Evolutionary conservation across 352 stramenopile species (phyloP), one percentile per base, ranked within the genome.

Genomic region (Pelagophyceae sp.): DNA sequence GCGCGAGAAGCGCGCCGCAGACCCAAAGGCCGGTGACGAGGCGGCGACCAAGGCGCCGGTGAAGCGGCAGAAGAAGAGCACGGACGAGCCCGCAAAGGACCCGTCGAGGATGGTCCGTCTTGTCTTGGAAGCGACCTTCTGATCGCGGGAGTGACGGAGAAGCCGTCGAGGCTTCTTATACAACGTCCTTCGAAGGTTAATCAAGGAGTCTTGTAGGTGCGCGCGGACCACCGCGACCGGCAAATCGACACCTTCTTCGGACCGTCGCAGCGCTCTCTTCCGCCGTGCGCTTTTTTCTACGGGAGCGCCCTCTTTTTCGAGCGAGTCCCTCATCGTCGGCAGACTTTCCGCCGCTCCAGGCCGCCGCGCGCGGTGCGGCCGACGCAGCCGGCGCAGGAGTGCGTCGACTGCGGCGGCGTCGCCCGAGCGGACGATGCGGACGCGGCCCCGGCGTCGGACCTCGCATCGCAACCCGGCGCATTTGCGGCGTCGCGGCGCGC

Each of bases 241-340:
- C 78, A 35, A n/a, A 82, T 86, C n/a, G 76, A 83, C 35, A 63
- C 65, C 35, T 86, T 85, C 78, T 76, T 85, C 23, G 60, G 32
- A 33, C 23, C 58, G 23, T n/a, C 5, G 17, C 58, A 65, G 58
- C 23, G 29, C n/a, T n/a, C n/a, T n/a, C n/a, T n/a, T n/a, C n/a
- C n/a, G n/a, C n/a, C n/a, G n/a, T n/a, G n/a, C n/a, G n/a, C n/a
- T n/a, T n/a, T n/a, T n/a, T n/a, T n/a, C n/a, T n/a, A n/a, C n/a
- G n/a, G n/a, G n/a, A n/a, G n/a, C n/a, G n/a, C n/a, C n/a, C n/a
- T n/a, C n/a, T n/a, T n/a, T n/a, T n/a, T n/a, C n/a, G n/a, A n/a
- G n/a, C n/a, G n/a, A n/a, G n/a, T n/a, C n/a, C n/a, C n/a, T n/a
- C n/a, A n/a, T n/a, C n/a, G n/a, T n/a, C n/a, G n/a, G n/a, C n/a